Conservation (phyloP, 257 asterid species). For the Nicotiana attenuata region DNA sequence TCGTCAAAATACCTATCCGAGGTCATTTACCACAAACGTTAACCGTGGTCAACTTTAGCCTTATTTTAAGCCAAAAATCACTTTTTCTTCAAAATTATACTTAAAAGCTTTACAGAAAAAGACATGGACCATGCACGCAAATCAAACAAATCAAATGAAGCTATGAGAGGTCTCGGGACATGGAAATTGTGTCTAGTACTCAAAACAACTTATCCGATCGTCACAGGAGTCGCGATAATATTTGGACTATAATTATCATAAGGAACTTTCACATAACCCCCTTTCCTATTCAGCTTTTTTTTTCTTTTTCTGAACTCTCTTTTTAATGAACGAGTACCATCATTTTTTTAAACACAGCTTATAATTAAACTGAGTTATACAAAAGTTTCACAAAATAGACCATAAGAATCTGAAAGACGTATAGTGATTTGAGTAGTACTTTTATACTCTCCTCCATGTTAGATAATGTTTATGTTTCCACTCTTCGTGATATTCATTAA, state of each 20-base stretch:
- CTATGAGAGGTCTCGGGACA: too few relatives aligned
- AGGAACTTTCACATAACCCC: neutral
- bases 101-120: too few relatives aligned
- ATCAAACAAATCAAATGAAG: too few relatives aligned
- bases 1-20: too few relatives aligned
- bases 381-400: neutral
- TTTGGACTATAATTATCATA: neutral
- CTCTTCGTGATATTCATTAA: neutral
- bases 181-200: too few relatives aligned
- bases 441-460: neutral
- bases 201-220: too few relatives aligned
- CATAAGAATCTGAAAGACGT: neutral
- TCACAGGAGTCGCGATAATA: neutral
- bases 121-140: too few relatives aligned
- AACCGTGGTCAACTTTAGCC: too few relatives aligned
- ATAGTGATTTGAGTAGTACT: neutral
- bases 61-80: too few relatives aligned
- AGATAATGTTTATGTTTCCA: neutral
- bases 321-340: neutral
- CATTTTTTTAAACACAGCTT: neutral
- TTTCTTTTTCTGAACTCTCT: neutral
- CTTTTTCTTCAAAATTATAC: too few relatives aligned
- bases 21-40: too few relatives aligned
- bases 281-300: neutral
- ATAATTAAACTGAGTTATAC: neutral